Evolutionary conservation across 257 asterid species (phyloP).

Genomic region (Salvia miltiorrhiza): DNA sequence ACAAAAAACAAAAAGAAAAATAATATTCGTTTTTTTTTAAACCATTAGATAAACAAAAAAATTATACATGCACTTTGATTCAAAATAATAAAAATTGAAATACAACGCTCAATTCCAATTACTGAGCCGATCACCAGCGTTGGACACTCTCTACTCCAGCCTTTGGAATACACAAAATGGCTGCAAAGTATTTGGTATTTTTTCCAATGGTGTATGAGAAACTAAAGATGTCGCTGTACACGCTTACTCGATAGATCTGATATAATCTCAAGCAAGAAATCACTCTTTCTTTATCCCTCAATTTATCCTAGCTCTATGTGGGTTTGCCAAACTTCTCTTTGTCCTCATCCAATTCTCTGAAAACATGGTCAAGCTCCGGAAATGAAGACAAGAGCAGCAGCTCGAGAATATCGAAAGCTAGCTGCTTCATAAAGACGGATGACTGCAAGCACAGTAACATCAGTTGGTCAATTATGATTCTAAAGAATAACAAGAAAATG

Average conservation of each 20-base stretch:
- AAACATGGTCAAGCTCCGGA: conserved; percentile 74
- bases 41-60: too few species aligned
- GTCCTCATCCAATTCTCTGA: conserved; percentile 57
- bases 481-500: not conserved
- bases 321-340: conserved; percentile 67
- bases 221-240: conserved; percentile 30
- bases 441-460: conserved; percentile 46
- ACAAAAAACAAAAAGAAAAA: too few species aligned
- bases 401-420: conserved; percentile 76
- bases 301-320: conserved; percentile 21
- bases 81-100: not conserved
- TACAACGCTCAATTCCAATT: not conserved
- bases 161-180: conserved; percentile 14
- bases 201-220: conserved; percentile 4
- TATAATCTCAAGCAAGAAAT: conserved; percentile 8
- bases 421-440: conserved; percentile 73
- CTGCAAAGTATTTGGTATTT: not conserved
- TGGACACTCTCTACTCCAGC: not conserved
- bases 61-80: not conserved
- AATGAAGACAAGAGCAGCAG: conserved; percentile 75
- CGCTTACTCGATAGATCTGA: conserved; percentile 12
- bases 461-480: conserved; percentile 13
- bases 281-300: not conserved
- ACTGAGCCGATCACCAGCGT: conserved; percentile 4
- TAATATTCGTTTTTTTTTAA: too few species aligned